Conservation (phyloP, 1,284 basidiomycete genomes). For the Marasmius sp. region DNA sequence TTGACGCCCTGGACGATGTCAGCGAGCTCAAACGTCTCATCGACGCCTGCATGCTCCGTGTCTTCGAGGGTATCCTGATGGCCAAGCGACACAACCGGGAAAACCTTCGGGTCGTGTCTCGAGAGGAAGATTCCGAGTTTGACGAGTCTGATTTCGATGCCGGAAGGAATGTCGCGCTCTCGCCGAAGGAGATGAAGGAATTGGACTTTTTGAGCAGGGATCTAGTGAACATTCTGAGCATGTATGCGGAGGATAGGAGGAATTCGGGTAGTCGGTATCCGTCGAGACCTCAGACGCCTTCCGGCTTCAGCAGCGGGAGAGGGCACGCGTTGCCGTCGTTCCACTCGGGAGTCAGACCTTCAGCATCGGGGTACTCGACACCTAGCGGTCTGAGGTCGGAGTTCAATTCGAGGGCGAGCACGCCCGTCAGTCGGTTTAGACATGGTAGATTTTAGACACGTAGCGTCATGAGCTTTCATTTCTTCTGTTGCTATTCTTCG, state of each 20-base stretch:
- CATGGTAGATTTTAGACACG: constrained; percentile 7
- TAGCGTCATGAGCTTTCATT: not conserved
- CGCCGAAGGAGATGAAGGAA: constrained; percentile 68
- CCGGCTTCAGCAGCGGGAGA: too few relatives aligned
- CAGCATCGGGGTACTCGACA: constrained; percentile 52
- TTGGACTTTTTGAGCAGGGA: constrained; percentile 74
- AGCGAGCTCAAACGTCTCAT: constrained; percentile 82
- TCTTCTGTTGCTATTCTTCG: not conserved
- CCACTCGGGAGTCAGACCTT: not conserved
- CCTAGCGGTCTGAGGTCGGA: constrained; percentile 43
- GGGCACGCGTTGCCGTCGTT: not conserved
- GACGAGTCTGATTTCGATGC: constrained; percentile 55
- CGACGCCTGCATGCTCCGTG: constrained; percentile 86
- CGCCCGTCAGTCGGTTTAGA: constrained; percentile 52
- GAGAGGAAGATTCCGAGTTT: constrained; percentile 62
- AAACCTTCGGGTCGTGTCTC: constrained; percentile 36
- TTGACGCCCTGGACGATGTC: constrained; percentile 81
- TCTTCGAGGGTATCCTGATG: constrained; percentile 86
- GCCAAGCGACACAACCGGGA: constrained; percentile 34
- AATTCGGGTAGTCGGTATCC: not conserved
- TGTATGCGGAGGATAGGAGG: constrained; percentile 58
- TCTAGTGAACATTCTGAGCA: constrained; percentile 70
- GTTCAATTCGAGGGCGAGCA: constrained; percentile 62
- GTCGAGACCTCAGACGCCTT: not conserved
- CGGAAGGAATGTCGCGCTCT: constrained; percentile 50